Base-by-base conservation (phyloP, 2,329 filamentous ascomycete species). In the Ilyonectria mors-panacis region DNA sequence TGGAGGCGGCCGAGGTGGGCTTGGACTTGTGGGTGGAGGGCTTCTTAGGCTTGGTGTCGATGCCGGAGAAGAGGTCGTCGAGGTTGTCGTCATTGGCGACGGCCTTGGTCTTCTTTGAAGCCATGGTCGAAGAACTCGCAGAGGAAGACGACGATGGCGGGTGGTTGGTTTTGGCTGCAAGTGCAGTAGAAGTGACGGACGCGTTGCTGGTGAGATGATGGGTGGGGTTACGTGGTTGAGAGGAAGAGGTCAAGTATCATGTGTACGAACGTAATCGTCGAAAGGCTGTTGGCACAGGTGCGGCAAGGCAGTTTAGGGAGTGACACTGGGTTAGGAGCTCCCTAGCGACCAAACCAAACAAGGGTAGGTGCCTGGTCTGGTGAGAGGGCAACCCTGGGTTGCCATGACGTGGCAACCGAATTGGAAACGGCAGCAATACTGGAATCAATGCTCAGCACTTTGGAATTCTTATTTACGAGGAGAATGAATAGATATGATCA, bases 41-140 rank as follows among this genome's bases (percentile, higher is more conserved):
- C 77, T 89, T 89, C 77, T 86, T 86, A 67, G 83, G 70, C 63
- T 84, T 81, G 68, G 80, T 78, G 63, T 89, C 86, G 72, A 92
- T 87, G 67, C 86, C 88, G 69, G 89, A 87, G 77, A 93, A 89
- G 74, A 92, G 87, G 71, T 91, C 88, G 75, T 89, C 88, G 74
- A 92, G 81, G 76, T 91, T 89, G 77, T 91, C 88, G 77, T 90
- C 87, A 68, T 87, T 85, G 39, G 86, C 80, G 54, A 82, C 78
- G 33, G 86, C 81, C 79, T 90, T 91, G 66, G 85, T 80, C 78
- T 88, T 88, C 78, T 88, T 91, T 73, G 87, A 85, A 33, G 89
- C 83, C 89, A 92, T 92, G 73, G 65, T 81, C 75, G 50, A 60
- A 45, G 48, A 53, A 53, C 28, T 54, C 58, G 58, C 58, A 33